Evolutionary conservation across 2,329 filamentous ascomycete genomes (phyloP), one percentile per base, ranked within the genome.

Genomic region (Colletotrichum destructivum): DNA sequence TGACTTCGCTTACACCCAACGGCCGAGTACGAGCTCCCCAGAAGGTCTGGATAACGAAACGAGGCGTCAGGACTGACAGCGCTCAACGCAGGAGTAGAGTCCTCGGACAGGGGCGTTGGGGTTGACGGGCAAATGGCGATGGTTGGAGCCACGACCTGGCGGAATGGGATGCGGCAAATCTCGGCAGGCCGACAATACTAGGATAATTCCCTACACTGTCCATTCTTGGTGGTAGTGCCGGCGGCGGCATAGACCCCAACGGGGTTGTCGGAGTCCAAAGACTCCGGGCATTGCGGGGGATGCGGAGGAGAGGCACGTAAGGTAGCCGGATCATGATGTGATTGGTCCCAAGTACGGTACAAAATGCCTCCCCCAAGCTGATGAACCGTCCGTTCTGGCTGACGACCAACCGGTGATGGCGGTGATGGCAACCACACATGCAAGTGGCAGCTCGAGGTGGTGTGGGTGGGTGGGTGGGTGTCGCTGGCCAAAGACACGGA

Each of bases 281-380:
- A 60, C 46, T 35, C 59, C 65, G 65, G 52, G 40, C 26, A 40
- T 56, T 26, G 47, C 59, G 65, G 65, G 52, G 54, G 46, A 61
- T 71, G 69, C 65, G 52, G 52, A 64, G 69, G 26, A 55, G 65
- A 54, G 23, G 59, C 21, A 69, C 59, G 62, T 13, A 60, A 16
- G 16, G 26, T 23, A 26, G 47, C 38, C 66, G 59, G 40, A 16
- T 63, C 47, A 47, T 42, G 18, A 15, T 49, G 16, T 71, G 65
- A 69, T 69, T 71, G 65, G 69, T 46, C 18, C 26, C 18, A 15
- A 15, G 35, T 42, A 63, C 59, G 52, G 59, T 62, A 46, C 18
- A 7, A 40, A 26, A 46, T 51, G 26, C 44, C 44, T 35, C 11
- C 44, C 35, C 38, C 18, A 35, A 56, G 11, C 40, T 12, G n/a